Conservation (phyloP, 2,329 filamentous ascomycete genomes). For the Huntiella moniliformis region DNA sequence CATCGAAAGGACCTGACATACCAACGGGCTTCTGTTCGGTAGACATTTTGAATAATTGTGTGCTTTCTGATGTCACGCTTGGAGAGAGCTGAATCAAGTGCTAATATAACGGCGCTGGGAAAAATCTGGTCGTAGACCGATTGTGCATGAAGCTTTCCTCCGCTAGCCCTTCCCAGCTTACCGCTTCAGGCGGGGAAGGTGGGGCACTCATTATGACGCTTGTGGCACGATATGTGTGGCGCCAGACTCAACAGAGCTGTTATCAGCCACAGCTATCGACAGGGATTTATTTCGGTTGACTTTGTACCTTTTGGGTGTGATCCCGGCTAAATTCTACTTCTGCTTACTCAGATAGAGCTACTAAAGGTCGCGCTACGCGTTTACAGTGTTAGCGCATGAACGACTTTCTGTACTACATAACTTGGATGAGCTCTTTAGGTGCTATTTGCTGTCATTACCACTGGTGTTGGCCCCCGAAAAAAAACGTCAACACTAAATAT, state of each 20-base stretch:
- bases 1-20: slow-evolving; percentile 17
- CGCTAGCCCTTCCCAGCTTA: slow-evolving; percentile 6
- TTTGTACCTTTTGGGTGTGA: slow-evolving; percentile 2
- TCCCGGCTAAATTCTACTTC: neutral
- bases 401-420: neutral
- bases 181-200: slow-evolving; percentile 12
- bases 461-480: too few species aligned
- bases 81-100: slow-evolving; percentile 4
- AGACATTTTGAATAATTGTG: slow-evolving; percentile 21
- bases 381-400: neutral
- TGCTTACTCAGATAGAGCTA: neutral
- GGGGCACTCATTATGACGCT: slow-evolving; percentile 8
- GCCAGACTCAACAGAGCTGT: neutral
- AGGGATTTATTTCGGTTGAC: neutral
- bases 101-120: slow-evolving; percentile 13
- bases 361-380: slow-evolving; percentile 10
- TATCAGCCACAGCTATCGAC: neutral
- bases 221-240: slow-evolving; percentile 9
- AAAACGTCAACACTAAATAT: neutral
- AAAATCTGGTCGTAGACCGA: slow-evolving; percentile 11
- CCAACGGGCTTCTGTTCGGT: slow-evolving; percentile 26
- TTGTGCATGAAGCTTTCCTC: slow-evolving; percentile 9
- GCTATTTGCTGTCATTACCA: too few species aligned
- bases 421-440: too few species aligned
- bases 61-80: slow-evolving; percentile 9